phyloP scores from a whole-genome alignment of 129 eudicot genomes.

The Deinandra increscens region DNA sequence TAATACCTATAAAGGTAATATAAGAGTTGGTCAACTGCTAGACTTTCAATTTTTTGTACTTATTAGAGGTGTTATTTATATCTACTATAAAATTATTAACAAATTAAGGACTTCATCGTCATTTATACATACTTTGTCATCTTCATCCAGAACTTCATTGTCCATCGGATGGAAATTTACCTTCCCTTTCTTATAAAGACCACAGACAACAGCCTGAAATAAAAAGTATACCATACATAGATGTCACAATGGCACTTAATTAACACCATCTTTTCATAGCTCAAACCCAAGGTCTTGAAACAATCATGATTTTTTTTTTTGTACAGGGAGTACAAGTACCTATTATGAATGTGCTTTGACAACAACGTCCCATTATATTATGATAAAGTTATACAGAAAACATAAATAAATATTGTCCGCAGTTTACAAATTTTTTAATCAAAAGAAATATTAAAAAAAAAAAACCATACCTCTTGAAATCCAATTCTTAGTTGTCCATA shows the following conservation, averaged over 20 bases:
- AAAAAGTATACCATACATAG: background rate
- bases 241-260: background rate
- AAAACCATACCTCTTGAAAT: conserved; percentile 77
- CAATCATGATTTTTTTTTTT: too few relatives aligned
- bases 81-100: background rate
- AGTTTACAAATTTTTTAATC: conserved; percentile 1
- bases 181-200: conserved; percentile 67
- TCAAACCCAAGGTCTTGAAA: too few relatives aligned
- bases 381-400: too few relatives aligned
- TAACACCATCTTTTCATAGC: too few relatives aligned
- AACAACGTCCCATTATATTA: too few relatives aligned
- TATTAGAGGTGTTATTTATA: background rate
- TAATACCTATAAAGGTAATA: conserved; percentile 49
- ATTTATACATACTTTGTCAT: conserved; percentile 71
- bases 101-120: background rate
- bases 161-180: conserved; percentile 86
- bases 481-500: conserved; percentile 73
- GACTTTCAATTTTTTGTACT: background rate
- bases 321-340: too few relatives aligned
- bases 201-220: conserved; percentile 87
- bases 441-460: too few relatives aligned
- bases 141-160: conserved; percentile 69
- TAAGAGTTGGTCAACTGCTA: conserved; percentile 6
- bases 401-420: too few relatives aligned
- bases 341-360: too few relatives aligned